Evolutionary conservation across 2,329 filamentous ascomycete species (phyloP).

Genomic region (Alternaria alternata): DNA sequence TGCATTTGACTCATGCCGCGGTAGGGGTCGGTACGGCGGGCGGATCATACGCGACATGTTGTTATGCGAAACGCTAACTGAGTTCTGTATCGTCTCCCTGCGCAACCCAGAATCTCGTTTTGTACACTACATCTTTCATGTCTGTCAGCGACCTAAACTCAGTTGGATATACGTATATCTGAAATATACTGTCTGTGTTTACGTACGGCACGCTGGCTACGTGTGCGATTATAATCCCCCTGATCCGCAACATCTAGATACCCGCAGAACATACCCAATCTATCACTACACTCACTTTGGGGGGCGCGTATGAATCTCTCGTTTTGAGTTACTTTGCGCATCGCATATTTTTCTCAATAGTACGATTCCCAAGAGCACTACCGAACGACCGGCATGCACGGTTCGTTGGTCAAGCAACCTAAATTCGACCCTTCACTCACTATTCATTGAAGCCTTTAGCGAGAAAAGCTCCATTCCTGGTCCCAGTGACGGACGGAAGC

Average conservation of each 20-base stretch:
- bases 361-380: neutral
- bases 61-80: conserved; percentile 1
- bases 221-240: neutral
- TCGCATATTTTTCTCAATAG: neutral
- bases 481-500: neutral
- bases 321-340: neutral
- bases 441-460: neutral
- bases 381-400: neutral
- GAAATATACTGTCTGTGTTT: neutral
- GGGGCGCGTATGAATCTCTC: neutral
- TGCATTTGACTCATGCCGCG: neutral
- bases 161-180: neutral
- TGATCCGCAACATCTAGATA: neutral
- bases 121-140: neutral
- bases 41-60: neutral
- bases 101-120: neutral
- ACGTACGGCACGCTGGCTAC: neutral
- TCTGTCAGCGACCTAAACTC: too few relatives aligned
- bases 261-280: neutral
- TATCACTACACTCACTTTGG: neutral
- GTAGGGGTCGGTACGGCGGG: neutral
- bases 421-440: neutral
- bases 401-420: neutral
- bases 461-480: neutral
- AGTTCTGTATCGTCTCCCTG: neutral